Conservation (phyloP, 768 basidiomycete genomes). For the Cantharellus cinnabarinus region DNA sequence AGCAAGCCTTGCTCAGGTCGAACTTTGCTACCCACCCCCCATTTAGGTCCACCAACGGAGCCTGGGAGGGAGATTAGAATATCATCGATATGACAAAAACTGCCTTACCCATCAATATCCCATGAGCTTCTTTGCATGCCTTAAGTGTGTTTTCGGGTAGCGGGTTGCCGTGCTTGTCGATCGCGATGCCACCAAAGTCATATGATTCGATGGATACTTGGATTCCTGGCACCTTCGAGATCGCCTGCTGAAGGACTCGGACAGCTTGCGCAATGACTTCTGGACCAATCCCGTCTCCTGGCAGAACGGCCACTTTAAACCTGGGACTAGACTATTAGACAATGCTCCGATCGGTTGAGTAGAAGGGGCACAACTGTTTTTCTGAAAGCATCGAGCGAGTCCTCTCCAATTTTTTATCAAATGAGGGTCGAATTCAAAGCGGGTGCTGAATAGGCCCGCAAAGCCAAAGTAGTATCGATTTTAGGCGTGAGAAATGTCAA, state of each 20-base stretch:
- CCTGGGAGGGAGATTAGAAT: slow-evolving; percentile 26
- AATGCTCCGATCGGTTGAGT: no score
- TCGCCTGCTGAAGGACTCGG: slow-evolving; percentile 56
- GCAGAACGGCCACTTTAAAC: slow-evolving; percentile 72
- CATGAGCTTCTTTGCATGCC: slow-evolving; percentile 85
- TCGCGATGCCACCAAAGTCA: slow-evolving; percentile 81
- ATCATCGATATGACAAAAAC: neutral
- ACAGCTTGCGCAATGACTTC: slow-evolving; percentile 77
- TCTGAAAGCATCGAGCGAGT: no score
- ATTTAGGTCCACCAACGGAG: slow-evolving; percentile 96
- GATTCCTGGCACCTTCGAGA: slow-evolving; percentile 37
- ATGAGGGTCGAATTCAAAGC: no score
- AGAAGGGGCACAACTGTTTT: no score
- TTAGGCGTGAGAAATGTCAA: no score
- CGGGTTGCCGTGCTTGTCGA: slow-evolving; percentile 72
- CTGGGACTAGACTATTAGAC: slow-evolving; percentile 20
- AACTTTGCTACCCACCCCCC: slow-evolving; percentile 66
- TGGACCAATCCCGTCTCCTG: slow-evolving; percentile 97
- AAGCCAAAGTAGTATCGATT: no score
- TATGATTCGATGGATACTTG: slow-evolving; percentile 55
- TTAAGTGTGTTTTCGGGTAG: slow-evolving; percentile 67
- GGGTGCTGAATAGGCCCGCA: no score
- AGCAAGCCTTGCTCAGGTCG: slow-evolving; percentile 89
- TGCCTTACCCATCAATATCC: slow-evolving; percentile 73
- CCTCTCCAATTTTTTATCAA: no score